phyloP scores from a whole-genome alignment of 2,329 filamentous ascomycete genomes.

The Myriosclerotinia curreyana region DNA sequence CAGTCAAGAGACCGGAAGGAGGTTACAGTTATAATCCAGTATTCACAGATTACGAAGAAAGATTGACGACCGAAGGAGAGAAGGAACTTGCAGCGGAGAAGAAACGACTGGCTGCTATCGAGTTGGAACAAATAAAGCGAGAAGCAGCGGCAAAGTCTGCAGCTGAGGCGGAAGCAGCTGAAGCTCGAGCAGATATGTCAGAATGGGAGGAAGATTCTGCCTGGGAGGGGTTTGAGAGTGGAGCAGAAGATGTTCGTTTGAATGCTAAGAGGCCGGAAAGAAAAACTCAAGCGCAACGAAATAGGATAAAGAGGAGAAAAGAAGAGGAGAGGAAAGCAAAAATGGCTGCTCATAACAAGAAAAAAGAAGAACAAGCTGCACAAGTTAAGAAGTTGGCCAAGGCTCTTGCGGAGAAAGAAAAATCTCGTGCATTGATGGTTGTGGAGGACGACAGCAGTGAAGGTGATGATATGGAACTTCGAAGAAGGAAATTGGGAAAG shows the following conservation, averaged over 20 bases:
- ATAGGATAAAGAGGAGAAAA: slow-evolving; percentile 84
- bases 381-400: slow-evolving; percentile 68
- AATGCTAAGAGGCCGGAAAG: slow-evolving; percentile 74
- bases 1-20: slow-evolving; percentile 73
- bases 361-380: slow-evolving; percentile 67
- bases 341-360: slow-evolving; percentile 72
- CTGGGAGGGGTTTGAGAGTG: slow-evolving; percentile 88
- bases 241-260: slow-evolving; percentile 62
- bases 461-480: slow-evolving; percentile 61
- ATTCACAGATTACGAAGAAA: slow-evolving; percentile 79
- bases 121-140: slow-evolving; percentile 62
- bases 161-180: slow-evolving; percentile 71
- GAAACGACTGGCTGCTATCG: slow-evolving; percentile 65
- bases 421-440: slow-evolving; percentile 45
- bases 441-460: slow-evolving; percentile 49
- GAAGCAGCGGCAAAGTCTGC: slow-evolving; percentile 68
- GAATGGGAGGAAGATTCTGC: slow-evolving; percentile 85
- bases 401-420: slow-evolving; percentile 59
- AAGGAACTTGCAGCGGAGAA: slow-evolving; percentile 78
- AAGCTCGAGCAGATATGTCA: slow-evolving; percentile 61
- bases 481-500: slow-evolving; percentile 72
- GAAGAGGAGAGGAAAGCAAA: slow-evolving; percentile 75
- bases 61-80: slow-evolving; percentile 70
- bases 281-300: slow-evolving; percentile 83
- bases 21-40: slow-evolving; percentile 91